Conservation (phyloP, 176 grass and related monocot genomes). For the Eragrostis nindensis region DNA sequence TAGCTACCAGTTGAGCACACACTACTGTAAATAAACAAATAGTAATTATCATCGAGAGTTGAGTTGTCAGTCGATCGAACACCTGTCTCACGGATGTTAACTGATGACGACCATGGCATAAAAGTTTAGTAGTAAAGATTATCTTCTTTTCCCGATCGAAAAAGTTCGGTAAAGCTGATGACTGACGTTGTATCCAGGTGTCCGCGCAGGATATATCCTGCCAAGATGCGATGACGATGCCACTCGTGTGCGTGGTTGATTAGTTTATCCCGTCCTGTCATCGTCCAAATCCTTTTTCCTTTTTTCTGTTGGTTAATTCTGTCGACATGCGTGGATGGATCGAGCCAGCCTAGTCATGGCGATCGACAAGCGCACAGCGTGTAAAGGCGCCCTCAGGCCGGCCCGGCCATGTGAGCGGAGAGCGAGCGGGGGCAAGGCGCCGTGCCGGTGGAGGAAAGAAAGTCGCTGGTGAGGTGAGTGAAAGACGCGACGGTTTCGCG, state of each 20-base stretch:
- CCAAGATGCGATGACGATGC: not conserved
- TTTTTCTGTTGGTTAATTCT: not conserved
- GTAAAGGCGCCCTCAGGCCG: not conserved
- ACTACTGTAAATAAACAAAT: no score
- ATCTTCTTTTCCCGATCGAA: not conserved
- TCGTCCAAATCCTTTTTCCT: not conserved
- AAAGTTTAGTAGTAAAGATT: not conserved
- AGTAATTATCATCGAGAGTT: not conserved
- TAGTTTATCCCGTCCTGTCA: not conserved
- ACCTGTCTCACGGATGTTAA: not conserved
- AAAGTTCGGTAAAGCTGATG: not conserved
- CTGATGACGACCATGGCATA: not conserved
- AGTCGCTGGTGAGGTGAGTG: not conserved
- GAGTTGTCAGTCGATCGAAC: not conserved
- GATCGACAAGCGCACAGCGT: not conserved
- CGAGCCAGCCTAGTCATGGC: not conserved
- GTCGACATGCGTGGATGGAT: not conserved
- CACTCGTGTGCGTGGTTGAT: not conserved
- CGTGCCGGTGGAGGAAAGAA: no score
- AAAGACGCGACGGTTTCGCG: not conserved
- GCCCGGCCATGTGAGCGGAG: not conserved
- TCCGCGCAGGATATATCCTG: not conserved
- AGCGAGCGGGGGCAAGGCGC: no score
- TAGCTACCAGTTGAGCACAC: not conserved
- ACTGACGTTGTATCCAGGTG: no score